Base-by-base conservation (phyloP, 2,329 filamentous ascomycete species). In the Verticillium dahliae region DNA sequence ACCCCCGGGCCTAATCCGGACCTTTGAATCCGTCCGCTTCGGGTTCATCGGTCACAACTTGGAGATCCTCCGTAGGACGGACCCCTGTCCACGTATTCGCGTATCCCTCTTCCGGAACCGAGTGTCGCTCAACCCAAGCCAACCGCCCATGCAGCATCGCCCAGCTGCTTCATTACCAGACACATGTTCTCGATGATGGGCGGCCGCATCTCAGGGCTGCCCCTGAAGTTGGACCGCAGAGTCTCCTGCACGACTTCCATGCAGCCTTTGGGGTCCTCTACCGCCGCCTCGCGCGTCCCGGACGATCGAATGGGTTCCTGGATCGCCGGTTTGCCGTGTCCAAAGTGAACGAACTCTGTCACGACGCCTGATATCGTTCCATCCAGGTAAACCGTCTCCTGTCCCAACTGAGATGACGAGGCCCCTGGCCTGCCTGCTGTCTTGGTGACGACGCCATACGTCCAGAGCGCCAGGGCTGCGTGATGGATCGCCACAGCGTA, bases 401-500 rank as follows among this genome's bases (percentile, higher is more conserved):
- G 74, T 58, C 60, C 64, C 60, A 73, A 74, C n/a, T 75, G 74
- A 27, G 69, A 70, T 58, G 64, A 69, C 15, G 45, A 9, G 7
- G 15, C 15, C 35, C 66, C 69, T 22, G 64, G 61, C 61, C 68
- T 65, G 67, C 72, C 69, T 69, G 69, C 66, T 14, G 81, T 79
- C 64, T 76, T 73, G 22, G 75, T 78, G 6, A 87, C 78, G 0
- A 90, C 82, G 0, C 87, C 86, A 66, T 88, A 90, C 0, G 83
- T 83, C 90, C 90, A 92, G 50, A 91, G 75, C 0, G 85, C 84
- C 4, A 92, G 76, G 13, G 83, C 81, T 4, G 86, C 87, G 69
- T 91, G 88, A 69, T 90, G 89, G 0, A 90, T 81, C 0, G 84
- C 85, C 6, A 91, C 83, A 0, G 88, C 87, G 64, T 85, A 84